Evolutionary conservation across 805 yeast species (phyloP), one percentile per base, ranked within the genome.

Genomic region (Candida suzukii): DNA sequence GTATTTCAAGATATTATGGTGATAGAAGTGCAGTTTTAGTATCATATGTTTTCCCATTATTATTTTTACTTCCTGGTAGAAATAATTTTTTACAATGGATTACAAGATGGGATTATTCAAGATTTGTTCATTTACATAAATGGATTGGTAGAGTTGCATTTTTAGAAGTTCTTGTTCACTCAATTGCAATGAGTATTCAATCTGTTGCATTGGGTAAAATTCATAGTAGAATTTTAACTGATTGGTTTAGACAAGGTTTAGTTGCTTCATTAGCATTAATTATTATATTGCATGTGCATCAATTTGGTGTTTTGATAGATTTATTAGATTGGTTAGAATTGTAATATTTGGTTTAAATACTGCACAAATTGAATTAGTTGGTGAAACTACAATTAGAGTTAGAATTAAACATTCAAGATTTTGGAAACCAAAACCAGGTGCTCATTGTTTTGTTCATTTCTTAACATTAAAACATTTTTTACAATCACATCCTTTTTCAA

Each of bases 401-500:
- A 56, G 65, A 2, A 60, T 75, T 17, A 56, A 66, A 18, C 68
- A 70, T 49, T 80, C 85, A 18, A 58, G 57, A 20, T 60, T 55
- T 39, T 71, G 80, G 71, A 70, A 64, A 37, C 66, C 76, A 16
- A 60, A 51, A 45, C 83, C 88, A 6, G 85, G 86, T 30, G 63
- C 75, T 13, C 79, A 68, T 54, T 80, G 76, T 2, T 84, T 67
- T 51, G 59, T 85, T 29, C 72, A 80, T 60, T 78, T 83, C 56
- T 46, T 80, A 43, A 63, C 73, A 35, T 67, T 72, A 17, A 53
- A 61, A 3, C 60, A 69, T 30, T 77, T 80, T 56, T 80, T 79
- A 79, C 51, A 47, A 44, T 74, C 84, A 1, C 88, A 83, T 57
- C 88, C 91, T 4, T 83, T 85, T 60, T 80, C 90, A 1, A 58